phyloP scores from a whole-genome alignment of 331 rosid genomes.

The Telfairia occidentalis region DNA sequence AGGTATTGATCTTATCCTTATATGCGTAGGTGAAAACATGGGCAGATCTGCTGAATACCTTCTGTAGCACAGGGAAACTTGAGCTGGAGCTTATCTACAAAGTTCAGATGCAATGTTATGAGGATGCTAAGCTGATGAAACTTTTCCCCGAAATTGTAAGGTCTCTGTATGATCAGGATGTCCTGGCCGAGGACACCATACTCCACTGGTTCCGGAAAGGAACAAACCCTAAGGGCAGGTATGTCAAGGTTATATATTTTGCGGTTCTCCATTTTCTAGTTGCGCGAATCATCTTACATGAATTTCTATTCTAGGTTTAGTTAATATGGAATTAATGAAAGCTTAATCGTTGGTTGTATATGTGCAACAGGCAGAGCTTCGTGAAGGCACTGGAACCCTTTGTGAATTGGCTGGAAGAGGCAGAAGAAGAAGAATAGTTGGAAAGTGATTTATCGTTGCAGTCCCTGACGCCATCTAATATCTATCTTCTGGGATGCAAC shows the following conservation, averaged over 20 bases:
- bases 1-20: not conserved
- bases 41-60: constrained; percentile 80
- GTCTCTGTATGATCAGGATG: constrained; percentile 94
- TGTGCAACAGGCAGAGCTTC: constrained; percentile 95
- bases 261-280: not conserved
- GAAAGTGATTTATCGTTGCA: not conserved
- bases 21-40: constrained; percentile 74
- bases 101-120: constrained; percentile 99
- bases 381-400: constrained; percentile 93
- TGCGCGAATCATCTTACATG: not conserved
- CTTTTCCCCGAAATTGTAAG: constrained; percentile 81
- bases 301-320: not conserved
- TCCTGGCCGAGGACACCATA: constrained; percentile 94
- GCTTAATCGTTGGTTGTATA: too few species aligned
- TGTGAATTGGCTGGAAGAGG: constrained; percentile 99
- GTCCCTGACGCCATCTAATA: not conserved
- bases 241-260: not conserved
- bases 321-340: not conserved
- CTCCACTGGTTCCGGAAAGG: constrained; percentile 92
- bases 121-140: constrained; percentile 98
- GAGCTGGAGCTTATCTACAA: constrained; percentile 97
- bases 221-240: constrained; percentile 96
- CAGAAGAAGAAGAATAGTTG: constrained; percentile 77
- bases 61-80: constrained; percentile 87
- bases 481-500: not conserved